Conservation (phyloP, 352 stramenopile species). For the Globisporangium cederbergense region DNA sequence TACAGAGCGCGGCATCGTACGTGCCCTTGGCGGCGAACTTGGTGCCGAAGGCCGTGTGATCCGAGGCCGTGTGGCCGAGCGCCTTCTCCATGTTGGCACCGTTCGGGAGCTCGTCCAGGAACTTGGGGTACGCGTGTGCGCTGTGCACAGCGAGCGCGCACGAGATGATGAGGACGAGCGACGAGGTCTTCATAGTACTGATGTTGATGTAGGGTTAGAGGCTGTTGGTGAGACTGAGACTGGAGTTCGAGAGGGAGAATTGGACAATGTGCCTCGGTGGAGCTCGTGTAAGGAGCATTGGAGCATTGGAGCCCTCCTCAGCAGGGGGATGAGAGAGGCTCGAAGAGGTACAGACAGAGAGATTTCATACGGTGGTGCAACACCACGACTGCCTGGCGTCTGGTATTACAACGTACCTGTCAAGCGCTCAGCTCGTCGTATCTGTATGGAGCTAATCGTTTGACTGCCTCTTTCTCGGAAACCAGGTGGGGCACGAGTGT, state of each 20-base stretch:
- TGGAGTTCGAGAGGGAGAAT: background rate
- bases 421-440: no score
- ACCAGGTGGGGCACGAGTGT: background rate
- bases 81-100: slow-evolving; percentile 15
- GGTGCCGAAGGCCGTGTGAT: slow-evolving; percentile 13
- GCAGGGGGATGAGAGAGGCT: no score
- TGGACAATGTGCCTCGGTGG: background rate
- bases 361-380: background rate
- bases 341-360: background rate
- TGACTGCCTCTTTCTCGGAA: background rate
- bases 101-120: slow-evolving; percentile 19
- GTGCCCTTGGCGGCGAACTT: slow-evolving; percentile 18
- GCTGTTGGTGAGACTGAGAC: background rate
- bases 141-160: slow-evolving; percentile 2
- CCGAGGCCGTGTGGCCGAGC: slow-evolving; percentile 11
- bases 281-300: background rate
- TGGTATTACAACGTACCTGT: no score
- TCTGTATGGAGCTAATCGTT: background rate
- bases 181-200: slow-evolving; percentile 8
- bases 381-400: no score
- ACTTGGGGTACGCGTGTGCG: slow-evolving; percentile 9
- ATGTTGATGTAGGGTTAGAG: background rate
- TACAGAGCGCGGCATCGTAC: slow-evolving; percentile 32
- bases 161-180: background rate
- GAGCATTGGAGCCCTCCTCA: background rate